A percentile compares a stretch with the other conserved stretches of the same genome.
phyloP scores from a whole-genome alignment of 805 yeast species.

The Candida parachauliodes region DNA sequence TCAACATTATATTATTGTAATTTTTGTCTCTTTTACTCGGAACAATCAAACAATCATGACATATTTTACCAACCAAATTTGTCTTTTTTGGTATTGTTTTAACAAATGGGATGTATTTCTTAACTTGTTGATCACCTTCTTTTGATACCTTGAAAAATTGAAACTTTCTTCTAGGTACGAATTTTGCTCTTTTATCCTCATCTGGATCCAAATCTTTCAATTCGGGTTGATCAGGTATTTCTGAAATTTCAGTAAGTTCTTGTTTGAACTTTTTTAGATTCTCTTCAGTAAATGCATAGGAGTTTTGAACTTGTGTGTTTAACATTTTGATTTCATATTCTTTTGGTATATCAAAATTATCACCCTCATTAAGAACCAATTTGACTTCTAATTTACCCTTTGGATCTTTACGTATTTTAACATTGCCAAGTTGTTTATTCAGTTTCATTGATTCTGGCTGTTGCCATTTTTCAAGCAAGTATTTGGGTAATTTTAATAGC shows the following conservation, averaged over 20 bases:
- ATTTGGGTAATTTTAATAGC: conserved; percentile 88
- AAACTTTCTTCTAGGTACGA: conserved; percentile 15
- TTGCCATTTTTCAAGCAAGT: conserved; percentile 79
- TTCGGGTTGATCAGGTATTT: conserved; percentile 51
- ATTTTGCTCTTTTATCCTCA: conserved; percentile 7
- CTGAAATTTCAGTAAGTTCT: conserved; percentile 48
- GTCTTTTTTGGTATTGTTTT: conserved; percentile 89
- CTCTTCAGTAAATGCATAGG: conserved; percentile 84
- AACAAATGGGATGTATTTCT: conserved; percentile 68
- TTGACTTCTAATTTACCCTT: conserved; percentile 45
- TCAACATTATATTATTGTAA: conserved; percentile 56
- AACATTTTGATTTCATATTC: conserved; percentile 78
- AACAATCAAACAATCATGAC: conserved; percentile 86
- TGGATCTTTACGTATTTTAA: conserved; percentile 58
- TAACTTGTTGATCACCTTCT: conserved; percentile 20
- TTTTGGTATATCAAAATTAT: conserved; percentile 53
- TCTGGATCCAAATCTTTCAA: conserved; percentile 31
- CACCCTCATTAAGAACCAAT: conserved; percentile 47
- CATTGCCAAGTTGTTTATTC: conserved; percentile 78
- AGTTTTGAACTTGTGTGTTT: conserved; percentile 77
- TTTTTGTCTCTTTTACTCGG: conserved; percentile 74
- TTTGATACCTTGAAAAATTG: conserved; percentile 30
- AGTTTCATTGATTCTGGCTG: conserved; percentile 49
- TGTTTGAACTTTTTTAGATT: conserved; percentile 59
- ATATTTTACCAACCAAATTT: conserved; percentile 77